A percentile compares a stretch with the other conserved stretches of the same genome.
Evolutionary conservation across 192 early-diverging fungal species (phyloP).

Genomic region (Entomortierella lignicola): DNA sequence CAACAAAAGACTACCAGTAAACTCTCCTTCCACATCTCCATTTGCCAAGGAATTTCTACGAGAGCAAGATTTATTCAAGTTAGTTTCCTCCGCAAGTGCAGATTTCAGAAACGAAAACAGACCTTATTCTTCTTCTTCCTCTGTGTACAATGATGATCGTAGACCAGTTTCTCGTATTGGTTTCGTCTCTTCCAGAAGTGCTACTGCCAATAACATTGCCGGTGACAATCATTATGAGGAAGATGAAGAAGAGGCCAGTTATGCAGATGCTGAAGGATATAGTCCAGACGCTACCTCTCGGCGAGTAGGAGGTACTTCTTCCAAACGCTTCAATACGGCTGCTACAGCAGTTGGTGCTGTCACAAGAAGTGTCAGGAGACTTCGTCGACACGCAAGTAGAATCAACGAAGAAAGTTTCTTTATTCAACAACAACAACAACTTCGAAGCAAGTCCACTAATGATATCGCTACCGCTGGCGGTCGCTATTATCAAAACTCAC

Average conservation of each 20-base stretch:
- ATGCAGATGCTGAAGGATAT: conserved; percentile 24
- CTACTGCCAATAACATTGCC: not conserved
- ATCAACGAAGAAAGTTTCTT: not conserved
- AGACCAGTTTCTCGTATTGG: no score
- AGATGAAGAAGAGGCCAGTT: conserved; percentile 19
- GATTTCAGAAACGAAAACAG: no score
- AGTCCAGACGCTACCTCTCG: not conserved
- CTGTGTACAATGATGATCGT: no score
- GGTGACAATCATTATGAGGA: no score
- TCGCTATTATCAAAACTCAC: no score
- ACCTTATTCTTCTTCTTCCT: no score
- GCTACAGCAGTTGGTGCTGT: no score
- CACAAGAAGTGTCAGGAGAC: not conserved
- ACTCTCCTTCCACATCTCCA: conserved; percentile 3
- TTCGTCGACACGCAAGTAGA: not conserved
- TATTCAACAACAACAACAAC: not conserved
- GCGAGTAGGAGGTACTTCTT: no score
- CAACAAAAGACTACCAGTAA: not conserved
- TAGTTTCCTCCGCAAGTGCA: conserved; percentile 13
- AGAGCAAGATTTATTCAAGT: conserved; percentile 17
- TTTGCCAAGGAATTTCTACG: conserved; percentile 32
- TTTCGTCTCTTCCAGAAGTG: no score
- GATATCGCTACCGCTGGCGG: no score
- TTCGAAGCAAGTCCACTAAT: no score
- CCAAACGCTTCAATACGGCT: no score